Conservation (phyloP, 78 protist genomes). For the Polysphondylium violaceum region DNA sequence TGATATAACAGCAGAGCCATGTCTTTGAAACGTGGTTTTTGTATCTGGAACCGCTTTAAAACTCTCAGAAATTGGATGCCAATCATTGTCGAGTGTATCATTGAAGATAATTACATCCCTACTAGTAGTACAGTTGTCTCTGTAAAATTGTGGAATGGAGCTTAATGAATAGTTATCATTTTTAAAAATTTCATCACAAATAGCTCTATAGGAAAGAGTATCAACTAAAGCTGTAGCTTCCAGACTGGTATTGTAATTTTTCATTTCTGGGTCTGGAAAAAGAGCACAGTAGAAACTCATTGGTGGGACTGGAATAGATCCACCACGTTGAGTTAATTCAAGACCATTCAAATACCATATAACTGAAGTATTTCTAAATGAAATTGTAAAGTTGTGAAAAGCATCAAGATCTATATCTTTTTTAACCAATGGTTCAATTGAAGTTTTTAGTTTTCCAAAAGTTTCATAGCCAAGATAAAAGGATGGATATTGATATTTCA, state of each 20-base stretch:
- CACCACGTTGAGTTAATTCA: too few relatives aligned
- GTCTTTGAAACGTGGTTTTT: not conserved
- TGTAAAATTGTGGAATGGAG: not conserved
- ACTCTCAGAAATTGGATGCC: slow-evolving; percentile 12
- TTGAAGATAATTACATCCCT: not conserved
- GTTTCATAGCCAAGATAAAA: not conserved
- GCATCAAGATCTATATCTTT: slow-evolving; percentile 5
- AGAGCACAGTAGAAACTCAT: slow-evolving; percentile 3
- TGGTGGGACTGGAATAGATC: slow-evolving; percentile 19
- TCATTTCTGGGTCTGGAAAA: too few relatives aligned
- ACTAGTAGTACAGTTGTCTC: not conserved
- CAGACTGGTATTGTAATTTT: not conserved
- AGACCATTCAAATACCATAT: slow-evolving; percentile 15
- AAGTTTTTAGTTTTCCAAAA: slow-evolving; percentile 7
- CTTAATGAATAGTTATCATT: not conserved
- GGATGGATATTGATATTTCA: too few relatives aligned
- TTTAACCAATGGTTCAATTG: slow-evolving; percentile 10
- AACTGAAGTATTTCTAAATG: not conserved
- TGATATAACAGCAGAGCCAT: slow-evolving; percentile 5
- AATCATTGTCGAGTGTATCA: not conserved
- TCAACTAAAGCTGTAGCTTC: not conserved
- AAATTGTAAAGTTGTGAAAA: slow-evolving; percentile 9
- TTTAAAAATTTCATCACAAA: not conserved
- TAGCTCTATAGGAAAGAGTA: not conserved
- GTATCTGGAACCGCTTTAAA: slow-evolving; percentile 8